Base-by-base conservation (phyloP, 345 rosid genomes). In the Theobroma cacao region DNA sequence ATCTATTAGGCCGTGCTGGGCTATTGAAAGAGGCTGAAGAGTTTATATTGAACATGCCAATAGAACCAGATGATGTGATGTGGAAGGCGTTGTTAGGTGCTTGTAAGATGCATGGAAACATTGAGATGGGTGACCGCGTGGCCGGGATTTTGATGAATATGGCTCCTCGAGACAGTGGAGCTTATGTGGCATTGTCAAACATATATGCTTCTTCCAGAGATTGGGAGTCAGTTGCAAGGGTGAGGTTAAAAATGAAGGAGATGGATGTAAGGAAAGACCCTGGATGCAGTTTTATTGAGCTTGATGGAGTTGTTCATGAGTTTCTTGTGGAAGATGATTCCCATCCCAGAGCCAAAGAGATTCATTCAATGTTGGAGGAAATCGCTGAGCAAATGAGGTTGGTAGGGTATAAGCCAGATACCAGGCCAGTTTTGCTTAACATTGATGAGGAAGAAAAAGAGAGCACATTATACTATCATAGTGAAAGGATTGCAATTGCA, bases 271-370 rank as follows among this genome's bases (percentile, higher is more conserved):
- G 89, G 82, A 93, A 93, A 82, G 91, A 88, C 65, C 95, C 91
- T 0, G 97, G 94, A n/a, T 89, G 90, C 75, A 90, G 97, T 63
- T 90, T 90, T 92, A 85, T 91, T 41, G 93, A 93, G 78, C 76
- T 90, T 33, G 82, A 88, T 78, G 95, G 94, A 28, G 75, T 20
- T 31, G 80, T 91, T 26, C 88, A 93, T 33, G 89, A 89, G 45
- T 91, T 93, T 79, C 82, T 85, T 50, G 92, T 89, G 50, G 94
- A 91, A 81, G 98, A 91, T 58, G 86, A 86, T 50, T 82, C 87
- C n/a, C 90, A 90, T 80, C 90, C 89, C 1, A 82, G 81, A 78
- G 87, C 88, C 40, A 24, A 81, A 79, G 87, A 86, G 50, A 86
- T 92, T 81, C 81, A 61, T 64, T 79, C 70, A n/a, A 90, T 85